A percentile compares a stretch with the other conserved stretches of the same genome.
phyloP scores from a whole-genome alignment of 2,329 filamentous ascomycete species.

The Colletotrichum siamense region DNA sequence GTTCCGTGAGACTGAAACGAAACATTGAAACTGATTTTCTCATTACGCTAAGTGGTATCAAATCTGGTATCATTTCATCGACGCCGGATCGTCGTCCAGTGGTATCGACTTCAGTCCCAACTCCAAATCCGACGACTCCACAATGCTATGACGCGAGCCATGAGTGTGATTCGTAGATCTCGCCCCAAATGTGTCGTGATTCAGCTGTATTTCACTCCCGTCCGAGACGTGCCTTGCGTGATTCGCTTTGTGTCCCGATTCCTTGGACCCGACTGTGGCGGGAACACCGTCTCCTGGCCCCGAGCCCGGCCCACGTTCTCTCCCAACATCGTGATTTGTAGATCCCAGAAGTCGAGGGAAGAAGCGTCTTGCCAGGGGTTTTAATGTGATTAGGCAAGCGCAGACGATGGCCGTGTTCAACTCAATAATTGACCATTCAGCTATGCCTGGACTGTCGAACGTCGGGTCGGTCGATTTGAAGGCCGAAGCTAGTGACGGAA shows the following conservation, averaged over 20 bases:
- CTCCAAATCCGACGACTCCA: neutral
- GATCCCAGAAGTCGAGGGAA: constrained; percentile 28
- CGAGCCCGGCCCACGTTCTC: neutral
- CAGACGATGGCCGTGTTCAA: constrained; percentile 32
- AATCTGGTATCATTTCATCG: neutral
- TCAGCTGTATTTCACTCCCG: neutral
- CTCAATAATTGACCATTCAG: constrained; percentile 31
- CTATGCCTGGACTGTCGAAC: constrained; percentile 24
- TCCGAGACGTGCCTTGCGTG: neutral
- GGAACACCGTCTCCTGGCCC: neutral
- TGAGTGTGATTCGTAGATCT: neutral
- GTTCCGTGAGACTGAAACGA: neutral
- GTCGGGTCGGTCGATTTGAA: constrained; percentile 23
- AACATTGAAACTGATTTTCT: neutral
- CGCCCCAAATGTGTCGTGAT: neutral
- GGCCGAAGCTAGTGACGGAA: constrained; percentile 23
- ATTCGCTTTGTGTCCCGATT: neutral
- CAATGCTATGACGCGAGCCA: neutral
- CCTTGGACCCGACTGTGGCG: neutral
- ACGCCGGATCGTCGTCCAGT: neutral
- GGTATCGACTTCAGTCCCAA: neutral
- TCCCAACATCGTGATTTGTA: neutral
- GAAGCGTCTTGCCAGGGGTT: constrained; percentile 28
- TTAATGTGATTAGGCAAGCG: constrained; percentile 31
- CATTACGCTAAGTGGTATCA: neutral